Evolutionary conservation across 2,329 filamentous ascomycete genomes (phyloP).

Genomic region (Mycosphaerelloides madeirae): DNA sequence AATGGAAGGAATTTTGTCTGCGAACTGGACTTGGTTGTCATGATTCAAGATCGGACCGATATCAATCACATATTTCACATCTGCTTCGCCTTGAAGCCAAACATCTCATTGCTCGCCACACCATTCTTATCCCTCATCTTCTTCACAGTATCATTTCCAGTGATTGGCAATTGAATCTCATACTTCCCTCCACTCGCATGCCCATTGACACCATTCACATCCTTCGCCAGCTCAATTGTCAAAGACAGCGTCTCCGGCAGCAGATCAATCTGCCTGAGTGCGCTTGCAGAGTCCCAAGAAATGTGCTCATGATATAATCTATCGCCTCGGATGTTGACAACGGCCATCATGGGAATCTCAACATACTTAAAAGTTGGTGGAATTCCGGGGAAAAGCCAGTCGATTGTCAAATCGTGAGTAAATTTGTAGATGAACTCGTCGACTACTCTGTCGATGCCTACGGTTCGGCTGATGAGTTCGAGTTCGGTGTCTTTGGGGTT

Average conservation of each 20-base stretch:
- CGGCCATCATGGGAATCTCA: constrained; percentile 58
- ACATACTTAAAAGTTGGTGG: constrained; percentile 53
- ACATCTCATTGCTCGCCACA: constrained; percentile 55
- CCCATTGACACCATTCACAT: constrained; percentile 8
- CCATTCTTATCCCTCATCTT: constrained; percentile 50
- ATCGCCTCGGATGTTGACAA: constrained; percentile 65
- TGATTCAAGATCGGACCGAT: too few species aligned
- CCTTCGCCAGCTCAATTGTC: constrained; percentile 37
- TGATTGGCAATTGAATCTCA: constrained; percentile 60
- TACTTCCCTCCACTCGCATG: constrained; percentile 34
- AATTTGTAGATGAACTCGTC: constrained; percentile 66
- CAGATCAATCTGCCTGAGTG: constrained; percentile 57
- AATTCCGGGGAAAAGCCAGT: constrained; percentile 66
- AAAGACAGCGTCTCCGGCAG: constrained; percentile 62
- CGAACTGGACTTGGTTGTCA: too few species aligned
- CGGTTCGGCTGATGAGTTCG: constrained; percentile 65
- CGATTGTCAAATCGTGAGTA: constrained; percentile 59
- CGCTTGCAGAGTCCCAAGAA: constrained; percentile 63
- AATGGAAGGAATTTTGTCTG: too few species aligned
- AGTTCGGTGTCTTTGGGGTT: constrained; percentile 65
- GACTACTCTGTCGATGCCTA: constrained; percentile 66
- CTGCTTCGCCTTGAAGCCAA: constrained; percentile 27
- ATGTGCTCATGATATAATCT: constrained; percentile 68
- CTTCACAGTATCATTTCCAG: constrained; percentile 50
- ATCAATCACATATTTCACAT: too few species aligned